These are phyloP conservation scores for Suillus spraguei DNA, from an alignment of 768 basidiomycete genomes.

Conservation along the genomic window DNA sequence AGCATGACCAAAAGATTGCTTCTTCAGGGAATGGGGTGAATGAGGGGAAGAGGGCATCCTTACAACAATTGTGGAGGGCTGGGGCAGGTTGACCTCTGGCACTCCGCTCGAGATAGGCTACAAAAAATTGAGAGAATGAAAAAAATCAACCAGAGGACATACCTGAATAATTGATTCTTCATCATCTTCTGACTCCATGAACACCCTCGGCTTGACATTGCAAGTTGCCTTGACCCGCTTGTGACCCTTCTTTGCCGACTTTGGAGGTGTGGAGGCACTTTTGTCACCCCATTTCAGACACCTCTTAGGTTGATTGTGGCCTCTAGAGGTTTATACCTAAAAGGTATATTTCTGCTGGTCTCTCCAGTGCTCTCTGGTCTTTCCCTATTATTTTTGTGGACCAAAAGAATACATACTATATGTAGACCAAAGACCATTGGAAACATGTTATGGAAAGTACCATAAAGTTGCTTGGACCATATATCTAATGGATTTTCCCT, in stretches of 20 bases:
- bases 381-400: too few species aligned
- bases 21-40: not conserved
- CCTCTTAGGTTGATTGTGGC: too few species aligned
- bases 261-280: too few species aligned
- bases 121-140: not conserved
- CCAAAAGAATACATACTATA: too few species aligned
- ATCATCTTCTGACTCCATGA: not conserved
- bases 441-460: too few species aligned
- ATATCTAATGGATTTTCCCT: too few species aligned
- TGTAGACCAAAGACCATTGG: too few species aligned
- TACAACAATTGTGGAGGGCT: not conserved
- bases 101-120: not conserved
- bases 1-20: not conserved
- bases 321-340: too few species aligned
- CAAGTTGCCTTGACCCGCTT: not conserved
- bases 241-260: not conserved
- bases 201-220: not conserved
- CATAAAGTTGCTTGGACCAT: too few species aligned
- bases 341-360: too few species aligned
- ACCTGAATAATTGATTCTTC: not conserved
- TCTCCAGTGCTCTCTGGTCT: too few species aligned
- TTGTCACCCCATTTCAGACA: too few species aligned
- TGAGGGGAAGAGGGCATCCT: rapidly evolving
- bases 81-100: not conserved
- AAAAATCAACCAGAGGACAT: not conserved